These are phyloP conservation scores for Alternaria gansuensis DNA, from an alignment of 2,329 filamentous ascomycete species.

Conservation along the genomic window DNA sequence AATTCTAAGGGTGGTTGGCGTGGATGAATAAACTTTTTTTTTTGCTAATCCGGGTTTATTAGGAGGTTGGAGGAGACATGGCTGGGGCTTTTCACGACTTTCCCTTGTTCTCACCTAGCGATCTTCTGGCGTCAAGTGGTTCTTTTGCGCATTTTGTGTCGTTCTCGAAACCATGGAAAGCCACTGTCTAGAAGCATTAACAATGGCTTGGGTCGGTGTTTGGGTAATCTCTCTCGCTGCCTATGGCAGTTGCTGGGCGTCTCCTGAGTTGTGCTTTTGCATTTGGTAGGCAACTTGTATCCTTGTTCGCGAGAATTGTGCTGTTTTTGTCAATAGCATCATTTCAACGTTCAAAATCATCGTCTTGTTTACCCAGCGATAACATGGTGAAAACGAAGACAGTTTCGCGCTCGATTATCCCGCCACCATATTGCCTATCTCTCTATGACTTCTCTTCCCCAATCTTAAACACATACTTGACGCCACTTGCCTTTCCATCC, in stretches of 20 bases:
- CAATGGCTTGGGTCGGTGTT: constrained; percentile 16
- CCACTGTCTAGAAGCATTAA: constrained; percentile 16
- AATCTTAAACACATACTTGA: constrained; percentile 71
- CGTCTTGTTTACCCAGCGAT: background rate
- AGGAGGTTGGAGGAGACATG: constrained; percentile 8
- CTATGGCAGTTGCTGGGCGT: constrained; percentile 17
- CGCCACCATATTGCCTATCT: background rate
- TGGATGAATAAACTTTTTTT: constrained; percentile 21
- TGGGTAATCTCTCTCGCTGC: constrained; percentile 13
- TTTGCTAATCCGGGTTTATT: constrained; percentile 7
- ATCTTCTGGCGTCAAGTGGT: background rate
- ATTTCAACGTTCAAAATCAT: background rate
- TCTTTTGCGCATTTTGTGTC: constrained; percentile 1
- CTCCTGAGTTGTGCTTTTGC: constrained; percentile 1
- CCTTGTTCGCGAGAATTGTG: background rate
- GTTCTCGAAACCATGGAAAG: constrained; percentile 8
- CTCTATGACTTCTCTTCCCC: constrained; percentile 45
- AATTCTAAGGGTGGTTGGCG: constrained; percentile 48
- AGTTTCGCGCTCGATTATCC: too few relatives aligned
- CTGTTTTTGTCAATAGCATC: constrained; percentile 4
- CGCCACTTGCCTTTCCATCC: constrained; percentile 67
- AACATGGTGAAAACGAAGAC: too few relatives aligned
- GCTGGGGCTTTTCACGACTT: constrained; percentile 12
- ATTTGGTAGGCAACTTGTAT: background rate
- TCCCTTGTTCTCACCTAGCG: background rate